Evolutionary conservation across 257 asterid genomes (phyloP), one percentile per base, ranked within the genome.

Genomic region (Coffea canephora): DNA sequence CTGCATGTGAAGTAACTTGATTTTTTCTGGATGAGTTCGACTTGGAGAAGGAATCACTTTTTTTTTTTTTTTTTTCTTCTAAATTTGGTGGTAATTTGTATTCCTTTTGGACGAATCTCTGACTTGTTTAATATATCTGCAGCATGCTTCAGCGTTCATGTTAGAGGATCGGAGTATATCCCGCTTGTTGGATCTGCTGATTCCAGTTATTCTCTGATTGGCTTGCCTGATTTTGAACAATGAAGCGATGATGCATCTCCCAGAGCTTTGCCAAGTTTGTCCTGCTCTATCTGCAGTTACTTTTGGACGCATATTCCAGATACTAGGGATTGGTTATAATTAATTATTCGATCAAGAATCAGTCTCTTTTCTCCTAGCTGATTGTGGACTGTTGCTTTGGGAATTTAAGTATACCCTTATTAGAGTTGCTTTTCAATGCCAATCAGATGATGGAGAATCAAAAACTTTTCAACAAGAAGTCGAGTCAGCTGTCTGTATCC

Each of bases 81-180:
- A 19, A 36, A 69, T 25, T 54, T 77, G 52, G 13, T 52, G 75
- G 31, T 68, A 1, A 34, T 45, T 8, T 64, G 6, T 49, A 52
- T 52, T 52, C 65, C 23, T 66, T 6, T 18, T 36, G 14, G 14
- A 62, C 7, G 55, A 45, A 59, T 39, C 57, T 59, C 69, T 68
- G 27, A 25, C 54, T 12, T 54, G 15, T 48, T 81, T 76, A 50
- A 68, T 73, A 43, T 85, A n/a, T 83, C 15, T 88, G 89, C 97
- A 95, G 99, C 99, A 81, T 93, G 98, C 93, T 93, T 82, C 73
- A 85, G 95, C 54, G 99, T 95, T 79, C 98, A 94, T 83, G 97
- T 95, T 23, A 89, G 99, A 87, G 98, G 98, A 73, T 93, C 96
- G 0, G 99, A 95, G 89, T 92, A 93, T 76, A 89, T 91, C 74